These are phyloP conservation scores for Panicum miliaceum DNA, from an alignment of 176 grass and related monocot species.

Conservation along the genomic window DNA sequence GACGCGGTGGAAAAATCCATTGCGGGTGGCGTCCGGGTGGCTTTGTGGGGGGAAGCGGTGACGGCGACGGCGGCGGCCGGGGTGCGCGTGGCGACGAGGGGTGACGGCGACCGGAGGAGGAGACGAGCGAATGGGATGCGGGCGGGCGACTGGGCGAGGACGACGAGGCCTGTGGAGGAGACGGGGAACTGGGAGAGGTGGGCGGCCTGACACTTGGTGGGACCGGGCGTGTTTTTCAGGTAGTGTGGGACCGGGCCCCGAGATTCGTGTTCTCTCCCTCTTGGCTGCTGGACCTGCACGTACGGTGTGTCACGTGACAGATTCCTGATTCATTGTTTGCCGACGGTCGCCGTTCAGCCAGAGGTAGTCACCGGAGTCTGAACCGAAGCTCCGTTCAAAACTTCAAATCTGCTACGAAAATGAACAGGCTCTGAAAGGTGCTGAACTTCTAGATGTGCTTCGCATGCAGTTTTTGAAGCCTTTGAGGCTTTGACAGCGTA, in stretches of 20 bases:
- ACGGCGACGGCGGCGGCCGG: constrained; percentile 22
- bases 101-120: constrained; percentile 34
- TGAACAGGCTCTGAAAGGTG: no score
- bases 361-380: not conserved
- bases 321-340: not conserved
- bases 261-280: not conserved
- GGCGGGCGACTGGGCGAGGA: not conserved
- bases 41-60: not conserved
- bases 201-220: constrained; percentile 40
- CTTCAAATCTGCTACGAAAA: no score
- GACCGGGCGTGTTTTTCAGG: not conserved
- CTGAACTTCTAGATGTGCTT: no score
- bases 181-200: not conserved
- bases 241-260: not conserved
- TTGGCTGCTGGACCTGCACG: not conserved
- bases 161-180: constrained; percentile 3
- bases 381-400: no score
- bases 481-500: no score
- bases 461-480: no score
- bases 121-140: constrained; percentile 7
- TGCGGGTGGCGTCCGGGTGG: not conserved
- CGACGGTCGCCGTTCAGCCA: not conserved
- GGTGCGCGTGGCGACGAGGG: constrained; percentile 10
- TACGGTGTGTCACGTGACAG: not conserved
- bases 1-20: constrained; percentile 24